Evolutionary conservation across 1,139 yeast genomes (phyloP).

Genomic region (Lizanozyma gosingica): DNA sequence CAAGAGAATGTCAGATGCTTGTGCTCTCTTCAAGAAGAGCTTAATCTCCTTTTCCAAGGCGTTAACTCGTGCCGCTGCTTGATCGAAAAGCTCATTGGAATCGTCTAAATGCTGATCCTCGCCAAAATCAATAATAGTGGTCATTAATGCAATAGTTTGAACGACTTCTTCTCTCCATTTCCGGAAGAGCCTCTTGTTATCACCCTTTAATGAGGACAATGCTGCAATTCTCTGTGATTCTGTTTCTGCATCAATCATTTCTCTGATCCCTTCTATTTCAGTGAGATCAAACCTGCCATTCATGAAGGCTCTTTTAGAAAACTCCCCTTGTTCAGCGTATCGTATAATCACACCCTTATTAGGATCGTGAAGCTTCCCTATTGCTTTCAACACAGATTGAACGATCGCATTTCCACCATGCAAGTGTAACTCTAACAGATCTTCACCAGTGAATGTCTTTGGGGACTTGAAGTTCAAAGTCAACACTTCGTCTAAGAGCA

Average conservation of each 20-base stretch:
- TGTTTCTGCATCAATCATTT: constrained; percentile 89
- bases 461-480: constrained; percentile 66
- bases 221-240: constrained; percentile 80
- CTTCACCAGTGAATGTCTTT: constrained; percentile 90
- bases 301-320: constrained; percentile 69
- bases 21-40: constrained; percentile 40
- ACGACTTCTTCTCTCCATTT: constrained; percentile 65
- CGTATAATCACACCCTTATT: constrained; percentile 40
- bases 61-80: constrained; percentile 38
- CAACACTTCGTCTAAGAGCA: constrained; percentile 68
- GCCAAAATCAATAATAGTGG: constrained; percentile 94
- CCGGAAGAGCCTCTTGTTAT: constrained; percentile 43
- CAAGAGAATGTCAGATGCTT: constrained; percentile 55
- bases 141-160: constrained; percentile 59
- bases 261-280: constrained; percentile 84
- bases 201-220: constrained; percentile 63
- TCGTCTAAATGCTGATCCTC: constrained; percentile 84
- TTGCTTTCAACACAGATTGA: constrained; percentile 55
- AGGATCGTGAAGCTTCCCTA: constrained; percentile 42
- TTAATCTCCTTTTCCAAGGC: constrained; percentile 36
- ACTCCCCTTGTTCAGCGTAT: constrained; percentile 91
- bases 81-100: constrained; percentile 33
- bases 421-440: constrained; percentile 71
- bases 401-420: constrained; percentile 94
- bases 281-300: constrained; percentile 48